Evolutionary conservation across 1,284 basidiomycete species (phyloP).

Genomic region (Inonotus hispidus): DNA sequence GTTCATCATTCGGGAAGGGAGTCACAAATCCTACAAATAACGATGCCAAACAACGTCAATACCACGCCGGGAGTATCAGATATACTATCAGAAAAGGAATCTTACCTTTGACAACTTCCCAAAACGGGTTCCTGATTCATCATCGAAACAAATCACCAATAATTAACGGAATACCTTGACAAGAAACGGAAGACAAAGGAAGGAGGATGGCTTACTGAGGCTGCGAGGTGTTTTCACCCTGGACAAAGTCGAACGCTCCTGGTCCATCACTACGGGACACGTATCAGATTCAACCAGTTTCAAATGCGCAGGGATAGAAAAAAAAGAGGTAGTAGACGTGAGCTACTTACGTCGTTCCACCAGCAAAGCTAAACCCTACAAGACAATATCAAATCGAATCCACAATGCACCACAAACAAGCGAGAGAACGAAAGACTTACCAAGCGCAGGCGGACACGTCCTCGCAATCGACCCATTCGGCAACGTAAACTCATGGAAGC

Average conservation of each 20-base stretch:
- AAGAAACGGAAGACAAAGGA: slow-evolving; percentile 2
- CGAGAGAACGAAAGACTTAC: slow-evolving; percentile 32
- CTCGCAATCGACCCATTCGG: slow-evolving; percentile 61
- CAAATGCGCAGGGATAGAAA: neutral
- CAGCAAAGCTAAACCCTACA: slow-evolving; percentile 67
- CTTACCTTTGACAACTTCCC: slow-evolving; percentile 74
- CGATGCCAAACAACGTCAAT: slow-evolving; percentile 22
- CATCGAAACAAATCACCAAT: slow-evolving; percentile 2
- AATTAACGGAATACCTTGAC: too few relatives aligned
- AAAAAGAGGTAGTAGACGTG: slow-evolving; percentile 3
- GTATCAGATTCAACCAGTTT: neutral
- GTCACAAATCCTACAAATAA: slow-evolving; percentile 49
- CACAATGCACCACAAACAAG: neutral
- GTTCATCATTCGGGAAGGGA: slow-evolving; percentile 50
- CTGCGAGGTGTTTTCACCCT: slow-evolving; percentile 63
- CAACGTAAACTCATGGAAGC: slow-evolving; percentile 55
- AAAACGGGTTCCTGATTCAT: slow-evolving; percentile 65
- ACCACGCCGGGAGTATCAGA: too few relatives aligned
- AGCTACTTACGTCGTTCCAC: slow-evolving; percentile 67
- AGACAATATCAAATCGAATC: neutral
- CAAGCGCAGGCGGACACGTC: slow-evolving; percentile 78
- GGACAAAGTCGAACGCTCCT: slow-evolving; percentile 76
- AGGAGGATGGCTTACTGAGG: slow-evolving; percentile 38
- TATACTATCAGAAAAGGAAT: slow-evolving; percentile 4
- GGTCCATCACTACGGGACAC: slow-evolving; percentile 58